Base-by-base conservation (phyloP, 2,329 filamentous ascomycete species). In the Colletotrichum horii region DNA sequence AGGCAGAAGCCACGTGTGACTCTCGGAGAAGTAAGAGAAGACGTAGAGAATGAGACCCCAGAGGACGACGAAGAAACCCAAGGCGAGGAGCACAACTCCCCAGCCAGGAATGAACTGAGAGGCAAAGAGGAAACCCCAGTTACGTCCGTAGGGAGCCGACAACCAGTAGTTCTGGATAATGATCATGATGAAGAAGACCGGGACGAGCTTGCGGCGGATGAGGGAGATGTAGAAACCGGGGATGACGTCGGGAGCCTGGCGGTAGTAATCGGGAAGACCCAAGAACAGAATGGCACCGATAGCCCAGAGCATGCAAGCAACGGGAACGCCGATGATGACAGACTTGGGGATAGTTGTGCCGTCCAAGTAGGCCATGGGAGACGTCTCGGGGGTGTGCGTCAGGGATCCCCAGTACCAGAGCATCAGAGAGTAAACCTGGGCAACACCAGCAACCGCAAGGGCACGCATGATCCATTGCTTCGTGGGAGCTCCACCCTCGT, bases 111-210 rank as follows among this genome's bases (percentile, higher is more conserved):
- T 89, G 78, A 91, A 88, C 56, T 89, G 84, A 22, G 89, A 90
- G 66, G 85, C 86, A 88, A 91, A 93, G 24, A 93, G 87, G 84
- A 90, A 94, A 56, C 85, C 85, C 92, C 92, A 94, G 81, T 93
- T 93, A 68, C 92, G 89, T 56, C 92, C 92, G 79, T 93, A 94
- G 2, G 90, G 91, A 1, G 92, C 88, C 28, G 90, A 91, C 32
- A 94, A 87, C 84, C 91, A 94, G 87, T 92, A 93, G 82, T 94
- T 94, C 80, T 93, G 92, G 36, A 93, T 83, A 74, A 93, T 84
- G 56, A 93, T 90, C 5, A 90, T 88, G 73, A 92, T 83, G 82
- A 93, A 91, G 84, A 93, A 93, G 92, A 92, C 94, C 15, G 92
- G 85, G 60, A 93, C 89, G 75, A 93, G 91, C 83, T 93, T 93